Base-by-base conservation (phyloP, 371 early-diverging fungal genomes). In the Rhizopus microsporus region DNA sequence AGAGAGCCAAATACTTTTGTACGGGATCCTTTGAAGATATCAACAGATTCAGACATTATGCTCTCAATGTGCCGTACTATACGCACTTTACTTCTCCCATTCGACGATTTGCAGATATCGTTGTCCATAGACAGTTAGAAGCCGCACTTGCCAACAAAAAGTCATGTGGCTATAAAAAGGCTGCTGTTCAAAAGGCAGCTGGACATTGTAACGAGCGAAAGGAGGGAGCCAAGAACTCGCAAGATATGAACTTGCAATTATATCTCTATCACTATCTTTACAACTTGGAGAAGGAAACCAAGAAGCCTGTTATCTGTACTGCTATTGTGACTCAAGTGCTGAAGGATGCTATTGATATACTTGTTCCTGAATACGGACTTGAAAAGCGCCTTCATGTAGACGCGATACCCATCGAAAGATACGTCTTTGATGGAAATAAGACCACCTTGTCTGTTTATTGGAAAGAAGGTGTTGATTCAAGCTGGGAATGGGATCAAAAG, bases 61-160 rank as follows among this genome's bases (percentile, higher is more conserved):
- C 95, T 3, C 78, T 97, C 48, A 90, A 89, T 58, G 87, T 89
- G 0, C 89, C 87, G 0, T 71, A 93, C 17, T 97, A 97, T 78
- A 96, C 98, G 17, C 98, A 98, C 66, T 98, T 98, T 62, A 98
- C 98, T 1, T 98, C 98, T 3, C 99, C 99, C 3, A 99, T 99
- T 61, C 90, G 99, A 49, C 88, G 99, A 37, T 99, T 97, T 74
- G 93, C 99, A 45, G 99, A 99, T 82, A 80, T 99, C 50, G 78
- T 99, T 64, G 99, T 99, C 4, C 99, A 99, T 67, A 92, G 99
- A n/a, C 83, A 85, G 69, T 69, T 94, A 12, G 75, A 78, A 23
- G 73, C 80, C 9, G 78, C 84, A 1, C 57, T 87, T n/a, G 17
- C 31, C 5, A 48, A 53, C 8, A 63, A 67, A 57, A 56, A 66